Percentiles rank a stretch among this genome's conserved stretches.
Evolutionary conservation across 2,329 filamentous ascomycete species (phyloP).

Genomic region (Aspergillus fijiensis): DNA sequence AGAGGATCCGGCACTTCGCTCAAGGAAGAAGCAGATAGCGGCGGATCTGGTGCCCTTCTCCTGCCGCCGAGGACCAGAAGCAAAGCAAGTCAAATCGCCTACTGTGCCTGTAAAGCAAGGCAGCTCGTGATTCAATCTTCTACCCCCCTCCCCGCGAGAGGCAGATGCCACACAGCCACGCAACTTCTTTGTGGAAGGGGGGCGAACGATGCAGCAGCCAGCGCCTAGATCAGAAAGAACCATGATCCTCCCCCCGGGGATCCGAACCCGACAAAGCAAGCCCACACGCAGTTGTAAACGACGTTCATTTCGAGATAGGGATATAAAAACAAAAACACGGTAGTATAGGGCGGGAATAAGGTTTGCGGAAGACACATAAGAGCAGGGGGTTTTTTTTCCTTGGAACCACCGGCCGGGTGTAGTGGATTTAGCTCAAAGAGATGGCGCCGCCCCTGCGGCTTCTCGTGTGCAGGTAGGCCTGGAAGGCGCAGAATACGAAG

Average conservation of each 20-base stretch:
- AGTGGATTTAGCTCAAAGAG: conserved; percentile 57
- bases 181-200: background rate
- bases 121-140: background rate
- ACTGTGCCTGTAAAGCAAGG: background rate
- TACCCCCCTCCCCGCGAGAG: too few relatives aligned
- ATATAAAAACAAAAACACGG: background rate
- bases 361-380: too few relatives aligned
- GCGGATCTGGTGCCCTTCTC: background rate
- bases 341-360: background rate
- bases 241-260: too few relatives aligned
- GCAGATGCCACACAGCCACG: background rate
- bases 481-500: conserved; percentile 85
- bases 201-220: background rate
- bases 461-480: conserved; percentile 81
- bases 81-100: background rate
- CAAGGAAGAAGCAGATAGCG: background rate
- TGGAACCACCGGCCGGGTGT: background rate
- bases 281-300: background rate
- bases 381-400: background rate
- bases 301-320: background rate
- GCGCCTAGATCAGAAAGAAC: background rate
- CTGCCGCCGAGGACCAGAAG: background rate
- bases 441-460: conserved; percentile 83
- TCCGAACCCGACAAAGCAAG: background rate
- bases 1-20: background rate